phyloP scores from a whole-genome alignment of 192 early-diverging fungal species.

The Backusella parvicylindrica region DNA sequence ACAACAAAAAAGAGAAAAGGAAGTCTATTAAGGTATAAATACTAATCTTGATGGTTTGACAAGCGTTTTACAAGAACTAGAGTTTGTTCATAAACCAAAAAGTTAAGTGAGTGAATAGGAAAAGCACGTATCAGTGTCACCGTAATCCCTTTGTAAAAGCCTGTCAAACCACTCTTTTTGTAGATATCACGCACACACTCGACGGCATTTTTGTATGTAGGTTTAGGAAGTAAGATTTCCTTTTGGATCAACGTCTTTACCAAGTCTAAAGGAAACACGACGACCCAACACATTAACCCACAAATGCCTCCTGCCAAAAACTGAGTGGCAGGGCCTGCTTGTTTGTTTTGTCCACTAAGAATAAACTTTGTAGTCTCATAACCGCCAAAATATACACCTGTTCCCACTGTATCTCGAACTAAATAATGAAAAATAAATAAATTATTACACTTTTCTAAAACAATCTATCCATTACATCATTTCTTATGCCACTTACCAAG shows the following conservation, averaged over 20 bases:
- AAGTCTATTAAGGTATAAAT: slow-evolving; percentile 4
- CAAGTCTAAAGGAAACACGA: slow-evolving; percentile 75
- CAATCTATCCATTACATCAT: not conserved
- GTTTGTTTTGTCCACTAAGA: slow-evolving; percentile 12
- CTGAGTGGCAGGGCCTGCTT: slow-evolving; percentile 57
- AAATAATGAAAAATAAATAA: slow-evolving; percentile 15
- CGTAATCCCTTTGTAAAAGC: slow-evolving; percentile 68
- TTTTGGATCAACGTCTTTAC: slow-evolving; percentile 73
- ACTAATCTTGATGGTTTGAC: not conserved
- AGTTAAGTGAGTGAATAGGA: slow-evolving; percentile 78
- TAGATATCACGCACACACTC: slow-evolving; percentile 53
- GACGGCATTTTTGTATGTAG: slow-evolving; percentile 37
- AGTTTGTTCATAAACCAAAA: slow-evolving; percentile 71
- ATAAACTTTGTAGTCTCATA: slow-evolving; percentile 61
- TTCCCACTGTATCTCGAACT: slow-evolving; percentile 65
- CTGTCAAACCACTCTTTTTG: slow-evolving; percentile 46
- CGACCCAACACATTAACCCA: slow-evolving; percentile 73
- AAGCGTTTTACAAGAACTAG: slow-evolving; percentile 16
- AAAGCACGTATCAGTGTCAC: slow-evolving; percentile 76
- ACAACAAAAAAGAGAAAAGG: not conserved
- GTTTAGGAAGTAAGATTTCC: slow-evolving; percentile 54
- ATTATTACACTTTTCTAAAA: not conserved
- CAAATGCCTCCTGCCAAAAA: slow-evolving; percentile 74
- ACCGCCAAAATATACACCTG: slow-evolving; percentile 70
- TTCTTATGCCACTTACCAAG: slow-evolving; percentile 15